phyloP scores from a whole-genome alignment of 768 basidiomycete species.

The Mycena haematopus region DNA sequence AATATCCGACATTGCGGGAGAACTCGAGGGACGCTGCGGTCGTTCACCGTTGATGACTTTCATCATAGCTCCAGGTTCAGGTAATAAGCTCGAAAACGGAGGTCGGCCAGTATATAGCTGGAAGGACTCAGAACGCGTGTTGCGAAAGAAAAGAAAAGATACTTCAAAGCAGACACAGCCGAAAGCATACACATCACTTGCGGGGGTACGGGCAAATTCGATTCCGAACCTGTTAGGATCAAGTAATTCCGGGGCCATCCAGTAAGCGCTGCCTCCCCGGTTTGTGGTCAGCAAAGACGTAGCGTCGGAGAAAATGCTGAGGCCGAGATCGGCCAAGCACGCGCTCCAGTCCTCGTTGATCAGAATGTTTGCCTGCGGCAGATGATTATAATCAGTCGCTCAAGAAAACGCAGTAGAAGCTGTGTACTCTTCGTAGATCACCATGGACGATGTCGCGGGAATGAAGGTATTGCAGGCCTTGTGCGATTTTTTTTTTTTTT shows the following conservation, averaged over 20 bases:
- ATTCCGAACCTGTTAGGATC: background rate
- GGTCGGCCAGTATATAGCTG: conserved; percentile 4
- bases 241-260: background rate
- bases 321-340: background rate
- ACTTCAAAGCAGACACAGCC: conserved; percentile 23
- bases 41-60: conserved; percentile 12
- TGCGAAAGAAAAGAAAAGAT: background rate
- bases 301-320: background rate
- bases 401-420: background rate
- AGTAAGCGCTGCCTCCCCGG: background rate
- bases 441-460: background rate
- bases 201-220: conserved; percentile 1
- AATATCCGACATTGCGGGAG: background rate
- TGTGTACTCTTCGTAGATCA: background rate
- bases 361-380: background rate
- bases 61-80: background rate
- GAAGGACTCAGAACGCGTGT: background rate
- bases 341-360: background rate
- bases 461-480: background rate
- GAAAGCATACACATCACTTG: conserved; percentile 23
- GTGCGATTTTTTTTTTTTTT: too few species aligned
- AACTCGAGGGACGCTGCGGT: background rate
- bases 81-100: background rate
- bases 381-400: background rate
- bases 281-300: background rate